Percentiles rank a stretch among this genome's conserved stretches.
These are phyloP conservation scores for Tolypocladium pustulatum DNA, from an alignment of 2,329 filamentous ascomycete genomes.

Conservation along the genomic window DNA sequence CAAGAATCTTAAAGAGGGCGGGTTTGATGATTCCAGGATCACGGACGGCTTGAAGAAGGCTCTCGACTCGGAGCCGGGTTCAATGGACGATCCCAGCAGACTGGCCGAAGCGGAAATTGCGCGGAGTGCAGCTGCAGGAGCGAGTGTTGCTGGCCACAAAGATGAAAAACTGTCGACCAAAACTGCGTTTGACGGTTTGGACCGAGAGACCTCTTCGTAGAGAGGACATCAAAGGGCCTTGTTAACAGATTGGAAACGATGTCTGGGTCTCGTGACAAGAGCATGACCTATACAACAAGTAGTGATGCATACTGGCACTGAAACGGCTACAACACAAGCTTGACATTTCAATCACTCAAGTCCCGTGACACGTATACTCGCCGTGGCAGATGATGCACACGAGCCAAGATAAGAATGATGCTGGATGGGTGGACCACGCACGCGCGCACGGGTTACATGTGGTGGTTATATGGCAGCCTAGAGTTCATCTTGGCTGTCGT, in stretches of 20 bases:
- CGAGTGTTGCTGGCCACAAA: slow-evolving; percentile 14
- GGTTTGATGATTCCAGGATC: slow-evolving; percentile 20
- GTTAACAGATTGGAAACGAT: neutral
- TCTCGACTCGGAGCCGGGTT: slow-evolving; percentile 32
- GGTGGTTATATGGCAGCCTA: slow-evolving; percentile 6
- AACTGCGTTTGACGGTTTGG: slow-evolving; percentile 20
- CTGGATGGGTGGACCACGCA: neutral
- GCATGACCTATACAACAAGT: too few species aligned
- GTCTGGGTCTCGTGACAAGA: neutral
- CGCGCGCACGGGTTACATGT: neutral
- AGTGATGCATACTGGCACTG: neutral
- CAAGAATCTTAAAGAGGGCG: slow-evolving; percentile 30
- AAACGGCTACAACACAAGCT: neutral
- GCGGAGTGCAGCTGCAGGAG: slow-evolving; percentile 10
- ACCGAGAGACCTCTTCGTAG: slow-evolving; percentile 15
- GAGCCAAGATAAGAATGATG: neutral
- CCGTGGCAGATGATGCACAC: neutral
- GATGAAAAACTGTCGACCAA: slow-evolving; percentile 14
- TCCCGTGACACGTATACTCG: neutral
- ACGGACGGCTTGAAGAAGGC: slow-evolving; percentile 27
- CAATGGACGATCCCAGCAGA: slow-evolving; percentile 34
- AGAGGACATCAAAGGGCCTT: neutral
- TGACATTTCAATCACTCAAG: neutral
- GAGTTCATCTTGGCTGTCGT: neutral
- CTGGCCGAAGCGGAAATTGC: slow-evolving; percentile 33